These are phyloP conservation scores for Aegilops tauschii DNA, from an alignment of 176 grass and related monocot genomes.

Conservation along the genomic window DNA sequence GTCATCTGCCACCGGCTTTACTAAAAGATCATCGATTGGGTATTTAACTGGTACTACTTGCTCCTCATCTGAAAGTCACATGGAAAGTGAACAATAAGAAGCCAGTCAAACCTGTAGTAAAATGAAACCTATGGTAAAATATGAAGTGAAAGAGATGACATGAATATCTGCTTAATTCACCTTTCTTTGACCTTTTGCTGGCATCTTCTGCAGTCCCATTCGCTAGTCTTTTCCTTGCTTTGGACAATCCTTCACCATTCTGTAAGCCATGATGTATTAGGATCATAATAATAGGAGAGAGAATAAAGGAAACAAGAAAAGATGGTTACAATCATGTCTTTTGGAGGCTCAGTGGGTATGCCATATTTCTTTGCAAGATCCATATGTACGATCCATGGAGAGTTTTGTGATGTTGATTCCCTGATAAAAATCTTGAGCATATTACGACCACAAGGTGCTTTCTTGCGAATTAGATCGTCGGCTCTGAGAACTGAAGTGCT, in stretches of 20 bases:
- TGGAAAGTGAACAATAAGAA: conserved; percentile 31
- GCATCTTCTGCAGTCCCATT: conserved; percentile 42
- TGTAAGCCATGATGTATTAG: conserved; percentile 33
- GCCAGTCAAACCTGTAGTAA: not conserved
- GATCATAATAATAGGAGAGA: conserved; percentile 13
- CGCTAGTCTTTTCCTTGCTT: conserved; percentile 41
- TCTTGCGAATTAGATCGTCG: conserved; percentile 62
- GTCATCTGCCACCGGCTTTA: conserved; percentile 52
- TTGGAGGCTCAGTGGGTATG: conserved; percentile 54
- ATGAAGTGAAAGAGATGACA: conserved; percentile 19
- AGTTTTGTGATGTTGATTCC: conserved; percentile 58
- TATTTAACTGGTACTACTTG: conserved; percentile 42
- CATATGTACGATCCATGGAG: conserved; percentile 74
- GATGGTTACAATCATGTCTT: conserved; percentile 56
- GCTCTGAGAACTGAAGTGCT: conserved; percentile 59
- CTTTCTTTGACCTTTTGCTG: conserved; percentile 41
- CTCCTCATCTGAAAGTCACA: conserved; percentile 48
- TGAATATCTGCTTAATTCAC: conserved; percentile 23
- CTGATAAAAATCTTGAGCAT: conserved; percentile 72
- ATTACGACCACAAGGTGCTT: conserved; percentile 50
- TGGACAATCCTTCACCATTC: conserved; percentile 51
- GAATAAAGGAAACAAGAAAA: conserved; percentile 31
- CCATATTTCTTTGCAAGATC: conserved; percentile 70
- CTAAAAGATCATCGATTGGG: conserved; percentile 86
- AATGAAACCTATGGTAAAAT: conserved; percentile 16